Conservation (phyloP, 2,329 filamentous ascomycete genomes). For the Colletotrichum gloeosporioides region DNA sequence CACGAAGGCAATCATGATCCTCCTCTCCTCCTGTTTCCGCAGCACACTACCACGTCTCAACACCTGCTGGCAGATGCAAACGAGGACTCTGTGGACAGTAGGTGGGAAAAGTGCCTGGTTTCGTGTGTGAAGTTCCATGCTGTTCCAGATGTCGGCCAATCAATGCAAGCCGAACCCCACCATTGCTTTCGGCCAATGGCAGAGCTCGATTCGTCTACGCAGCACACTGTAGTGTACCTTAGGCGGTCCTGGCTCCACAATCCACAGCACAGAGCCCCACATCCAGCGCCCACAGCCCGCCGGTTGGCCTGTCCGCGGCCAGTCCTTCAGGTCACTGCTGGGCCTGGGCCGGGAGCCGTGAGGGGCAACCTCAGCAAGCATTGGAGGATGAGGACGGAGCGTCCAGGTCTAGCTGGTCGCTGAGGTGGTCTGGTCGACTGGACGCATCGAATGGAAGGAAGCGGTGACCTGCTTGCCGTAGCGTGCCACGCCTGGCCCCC, state of each 20-base stretch:
- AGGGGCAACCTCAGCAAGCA: conserved; percentile 8
- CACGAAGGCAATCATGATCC: neutral
- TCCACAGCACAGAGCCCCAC: neutral
- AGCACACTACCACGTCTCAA: neutral
- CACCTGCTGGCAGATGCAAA: neutral
- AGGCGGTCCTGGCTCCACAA: neutral
- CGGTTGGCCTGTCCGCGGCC: neutral
- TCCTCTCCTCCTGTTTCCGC: neutral
- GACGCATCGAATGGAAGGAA: neutral
- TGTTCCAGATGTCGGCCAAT: conserved; percentile 22
- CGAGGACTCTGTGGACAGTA: conserved; percentile 2
- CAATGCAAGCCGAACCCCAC: conserved; percentile 7
- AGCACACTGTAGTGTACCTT: no score
- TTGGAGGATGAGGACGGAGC: neutral
- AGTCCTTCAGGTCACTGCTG: neutral
- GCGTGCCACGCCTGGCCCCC: neutral
- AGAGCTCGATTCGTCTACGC: neutral
- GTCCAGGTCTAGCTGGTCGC: neutral
- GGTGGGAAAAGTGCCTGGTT: conserved; percentile 4
- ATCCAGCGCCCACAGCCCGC: neutral
- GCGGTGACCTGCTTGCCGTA: conserved; percentile 11
- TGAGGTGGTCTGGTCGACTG: neutral
- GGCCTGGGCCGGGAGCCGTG: neutral
- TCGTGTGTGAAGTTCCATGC: conserved; percentile 21
- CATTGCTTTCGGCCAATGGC: neutral